Evolutionary conservation across 148 eudicot species (phyloP), one percentile per base, ranked within the genome.

Genomic region (Limonium bicolor): DNA sequence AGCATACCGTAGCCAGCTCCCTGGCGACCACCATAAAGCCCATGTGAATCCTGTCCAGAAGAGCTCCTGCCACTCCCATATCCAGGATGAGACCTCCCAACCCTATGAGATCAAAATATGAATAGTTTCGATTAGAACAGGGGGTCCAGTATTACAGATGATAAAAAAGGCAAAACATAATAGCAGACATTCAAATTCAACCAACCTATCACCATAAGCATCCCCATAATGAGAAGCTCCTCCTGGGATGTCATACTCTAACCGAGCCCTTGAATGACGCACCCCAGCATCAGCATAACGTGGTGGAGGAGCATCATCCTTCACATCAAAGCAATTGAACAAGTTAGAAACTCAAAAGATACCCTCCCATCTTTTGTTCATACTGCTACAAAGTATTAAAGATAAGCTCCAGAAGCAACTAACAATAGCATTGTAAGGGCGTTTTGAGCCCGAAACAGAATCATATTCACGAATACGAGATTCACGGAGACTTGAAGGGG

Each of bases 211-310:
- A 62, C 76, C 51, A 53, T 84, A 84, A 14, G 70, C 61, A 55
- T 90, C 97, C 21, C 69, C 77, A 56, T 84, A 84, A 14, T 69
- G 87, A 28, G 93, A 77, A 60, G 74, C 47, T 34, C 97, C 67
- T 17, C 66, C 63, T 46, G 72, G 68, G 27, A 73, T 28, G 25
- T 90, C 97, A 59, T 84, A 90, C 65, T 90, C 97, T 62, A 78
- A 42, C 56, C 97, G 87, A 56, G 85, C 80, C 67, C 97, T 78
- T 27, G 95, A 78, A 20, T 90, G 95, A 25, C 93, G 97, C 22
- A 55, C 64, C 27, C 79, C 73, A 13, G 70, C 26, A 53, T 84
- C 97, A 51, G 73, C 48, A 54, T 90, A 84, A 13, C 95, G 93
- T 13, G 85, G 80, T 13, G 85, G 80, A 64, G 79, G 75, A 16